Percentiles rank a stretch among this genome's conserved stretches.
Conservation (phyloP, 1,139 yeast species). For the Yamadazyma triangularis region DNA sequence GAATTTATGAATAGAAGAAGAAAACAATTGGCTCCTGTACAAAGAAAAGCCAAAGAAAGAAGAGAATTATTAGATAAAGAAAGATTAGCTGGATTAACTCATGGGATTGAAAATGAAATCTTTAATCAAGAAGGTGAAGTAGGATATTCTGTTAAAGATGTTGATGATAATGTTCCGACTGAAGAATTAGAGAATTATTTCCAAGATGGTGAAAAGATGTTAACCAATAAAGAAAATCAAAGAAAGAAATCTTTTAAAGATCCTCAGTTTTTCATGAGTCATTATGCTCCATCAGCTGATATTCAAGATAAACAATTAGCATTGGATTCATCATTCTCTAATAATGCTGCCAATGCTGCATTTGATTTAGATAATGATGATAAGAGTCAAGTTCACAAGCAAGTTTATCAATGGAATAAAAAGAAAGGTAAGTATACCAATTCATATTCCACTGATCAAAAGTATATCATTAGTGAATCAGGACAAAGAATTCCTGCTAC, state of each 20-base stretch:
- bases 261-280: slow-evolving; percentile 81
- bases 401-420: slow-evolving; percentile 88
- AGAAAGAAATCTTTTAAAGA: slow-evolving; percentile 59
- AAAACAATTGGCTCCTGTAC: slow-evolving; percentile 83
- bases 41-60: slow-evolving; percentile 69
- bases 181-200: slow-evolving; percentile 49
- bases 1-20: slow-evolving; percentile 85
- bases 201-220: slow-evolving; percentile 57
- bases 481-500: slow-evolving; percentile 94
- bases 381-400: slow-evolving; percentile 57
- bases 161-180: slow-evolving; percentile 30
- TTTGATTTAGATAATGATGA: slow-evolving; percentile 86
- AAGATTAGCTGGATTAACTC: slow-evolving; percentile 70
- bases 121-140: slow-evolving; percentile 51
- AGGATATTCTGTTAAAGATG: slow-evolving; percentile 34
- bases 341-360: slow-evolving; percentile 78
- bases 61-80: slow-evolving; percentile 68
- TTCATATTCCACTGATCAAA: slow-evolving; percentile 73
- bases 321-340: slow-evolving; percentile 64
- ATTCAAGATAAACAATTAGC: slow-evolving; percentile 82
- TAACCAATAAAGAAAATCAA: slow-evolving; percentile 26
- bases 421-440: slow-evolving; percentile 90
- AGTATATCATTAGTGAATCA: slow-evolving; percentile 89
- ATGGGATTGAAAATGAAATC: slow-evolving; percentile 68
- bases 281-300: slow-evolving; percentile 78